Conservation (phyloP, 2,329 filamentous ascomycete species). For the Apiospora arundinis region DNA sequence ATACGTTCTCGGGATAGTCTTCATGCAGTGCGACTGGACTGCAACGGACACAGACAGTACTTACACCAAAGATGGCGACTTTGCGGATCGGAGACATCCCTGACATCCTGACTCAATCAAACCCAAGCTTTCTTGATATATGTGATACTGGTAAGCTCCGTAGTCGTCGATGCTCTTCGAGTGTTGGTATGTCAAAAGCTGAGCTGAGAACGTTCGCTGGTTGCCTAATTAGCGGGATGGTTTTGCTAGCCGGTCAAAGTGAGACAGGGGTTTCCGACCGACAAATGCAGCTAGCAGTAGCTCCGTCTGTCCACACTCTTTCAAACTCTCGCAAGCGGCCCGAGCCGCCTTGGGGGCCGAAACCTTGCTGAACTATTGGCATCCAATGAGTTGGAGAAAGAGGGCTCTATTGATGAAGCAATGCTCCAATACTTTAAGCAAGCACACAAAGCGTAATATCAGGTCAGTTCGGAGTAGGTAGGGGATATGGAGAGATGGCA, state of each 20-base stretch:
- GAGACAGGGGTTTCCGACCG: not conserved
- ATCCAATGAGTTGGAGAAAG: too few relatives aligned
- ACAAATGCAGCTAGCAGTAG: not conserved
- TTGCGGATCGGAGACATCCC: slow-evolving; percentile 29
- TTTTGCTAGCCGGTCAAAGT: not conserved
- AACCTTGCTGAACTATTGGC: not conserved
- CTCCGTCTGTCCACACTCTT: not conserved
- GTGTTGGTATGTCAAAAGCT: not conserved
- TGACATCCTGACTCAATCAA: not conserved
- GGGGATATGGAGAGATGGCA: too few relatives aligned
- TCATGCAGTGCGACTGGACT: not conserved
- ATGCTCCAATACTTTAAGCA: too few relatives aligned
- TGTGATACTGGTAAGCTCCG: not conserved
- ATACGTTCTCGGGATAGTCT: not conserved
- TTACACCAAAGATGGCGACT: slow-evolving; percentile 37
- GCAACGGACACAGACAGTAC: slow-evolving; percentile 19
- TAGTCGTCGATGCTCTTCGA: too few relatives aligned
- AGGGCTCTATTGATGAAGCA: too few relatives aligned
- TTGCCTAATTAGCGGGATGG: not conserved
- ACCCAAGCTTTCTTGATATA: not conserved
- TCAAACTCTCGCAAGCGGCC: not conserved
- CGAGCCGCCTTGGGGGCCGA: not conserved
- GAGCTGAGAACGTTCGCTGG: not conserved
- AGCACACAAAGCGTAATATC: too few relatives aligned
- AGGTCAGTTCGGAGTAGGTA: too few relatives aligned